Base-by-base conservation (phyloP, 75 land plant species). In the Larix kaempferi region DNA sequence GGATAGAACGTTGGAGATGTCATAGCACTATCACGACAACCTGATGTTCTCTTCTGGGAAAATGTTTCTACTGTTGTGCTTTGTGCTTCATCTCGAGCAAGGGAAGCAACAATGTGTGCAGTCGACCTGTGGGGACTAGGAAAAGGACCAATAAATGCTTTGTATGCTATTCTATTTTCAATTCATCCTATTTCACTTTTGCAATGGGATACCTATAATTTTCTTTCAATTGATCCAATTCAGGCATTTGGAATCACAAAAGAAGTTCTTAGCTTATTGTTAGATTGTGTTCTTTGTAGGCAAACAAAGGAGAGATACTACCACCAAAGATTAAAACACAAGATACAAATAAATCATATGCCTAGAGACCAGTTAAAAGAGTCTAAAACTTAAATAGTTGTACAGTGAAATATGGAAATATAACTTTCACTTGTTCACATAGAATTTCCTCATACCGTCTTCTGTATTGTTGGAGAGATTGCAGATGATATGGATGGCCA, bases 61-160 rank as follows among this genome's bases (percentile, higher is more conserved):
- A 74, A 82, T 69, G 78, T 98, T 14, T 90, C 94, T 61, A 77
- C 78, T 26, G 76, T 75, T 71, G 89, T 88, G 25, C 64, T 83
- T 76, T 78, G 77, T 39, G 86, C 92, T 16, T 75, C 98, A 37
- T 23, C 58, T 10, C 74, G 82, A 80, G 88, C 86, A 69, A 93
- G 87, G 75, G 85, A 86, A 59, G 78, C 78, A 66, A 92, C 95
- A 73, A 80, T 91, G 25, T 84, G 86, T 67, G 80, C 94, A 37
- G 77, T 89, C 63, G 96, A 95, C 52, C 79, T 93, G 78, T 98
- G 99, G 98, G 94, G 94, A 0, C 85, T 98, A 8, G 90, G 96
- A 69, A 87, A 80, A 77, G 94, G 91, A 25, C 78, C 95, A 19
- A 78, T 98, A 60, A 86, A 86, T 76, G 81, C 96, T 54, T 84